Conservation (phyloP, 352 stramenopile species). For the Phytopythium chamaehyphon region DNA sequence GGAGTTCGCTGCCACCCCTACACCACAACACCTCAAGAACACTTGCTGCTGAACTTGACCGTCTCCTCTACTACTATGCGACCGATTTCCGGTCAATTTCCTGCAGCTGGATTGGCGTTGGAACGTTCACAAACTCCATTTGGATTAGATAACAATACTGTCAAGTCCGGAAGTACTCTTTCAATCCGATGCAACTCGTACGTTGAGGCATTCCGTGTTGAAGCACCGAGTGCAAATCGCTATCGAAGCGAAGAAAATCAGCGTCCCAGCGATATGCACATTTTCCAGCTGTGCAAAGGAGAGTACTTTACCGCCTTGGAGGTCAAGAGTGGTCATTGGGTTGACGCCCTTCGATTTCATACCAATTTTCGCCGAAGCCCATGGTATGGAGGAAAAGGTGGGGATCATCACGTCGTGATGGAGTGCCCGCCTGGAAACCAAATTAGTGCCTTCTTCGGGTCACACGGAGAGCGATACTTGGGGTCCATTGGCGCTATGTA, state of each 20-base stretch:
- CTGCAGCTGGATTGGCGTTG: slow-evolving; percentile 22
- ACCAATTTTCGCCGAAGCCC: slow-evolving; percentile 39
- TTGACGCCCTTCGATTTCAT: slow-evolving; percentile 43
- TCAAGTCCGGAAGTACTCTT: slow-evolving; percentile 19
- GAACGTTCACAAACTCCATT: slow-evolving; percentile 24
- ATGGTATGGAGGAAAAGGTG: slow-evolving; percentile 43
- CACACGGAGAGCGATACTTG: slow-evolving; percentile 27
- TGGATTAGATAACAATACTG: not conserved
- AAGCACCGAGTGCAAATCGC: slow-evolving; percentile 17
- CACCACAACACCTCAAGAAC: too few species aligned
- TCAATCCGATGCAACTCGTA: slow-evolving; percentile 32
- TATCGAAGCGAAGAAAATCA: slow-evolving; percentile 1
- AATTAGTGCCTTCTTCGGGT: slow-evolving; percentile 38
- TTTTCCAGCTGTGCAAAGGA: slow-evolving; percentile 35
- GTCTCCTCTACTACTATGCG: not conserved
- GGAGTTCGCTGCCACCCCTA: slow-evolving; percentile 33
- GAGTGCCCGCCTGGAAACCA: slow-evolving; percentile 21
- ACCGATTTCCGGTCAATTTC: slow-evolving; percentile 7
- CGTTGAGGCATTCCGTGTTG: slow-evolving; percentile 26
- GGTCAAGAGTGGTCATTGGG: slow-evolving; percentile 43
- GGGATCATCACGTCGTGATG: slow-evolving; percentile 17
- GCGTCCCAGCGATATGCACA: slow-evolving; percentile 33
- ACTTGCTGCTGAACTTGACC: too few species aligned
- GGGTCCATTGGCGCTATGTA: slow-evolving; percentile 32
- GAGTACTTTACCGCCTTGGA: slow-evolving; percentile 39